Base-by-base conservation (phyloP, 345 rosid species). In the Camelina neglecta region DNA sequence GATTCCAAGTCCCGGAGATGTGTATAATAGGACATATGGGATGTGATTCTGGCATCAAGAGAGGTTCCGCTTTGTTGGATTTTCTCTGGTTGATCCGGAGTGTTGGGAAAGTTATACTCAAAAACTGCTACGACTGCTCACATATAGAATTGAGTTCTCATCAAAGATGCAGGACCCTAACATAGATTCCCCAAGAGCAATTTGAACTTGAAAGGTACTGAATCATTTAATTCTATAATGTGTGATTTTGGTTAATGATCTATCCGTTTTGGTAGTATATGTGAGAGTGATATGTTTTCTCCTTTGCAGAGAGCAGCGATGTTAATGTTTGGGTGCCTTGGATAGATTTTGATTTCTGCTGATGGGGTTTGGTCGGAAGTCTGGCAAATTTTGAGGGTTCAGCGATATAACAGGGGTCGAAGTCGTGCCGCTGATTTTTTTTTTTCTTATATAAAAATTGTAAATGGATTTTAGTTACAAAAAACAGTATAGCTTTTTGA, bases 21-120 rank as follows among this genome's bases (percentile, higher is more conserved):
- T 87, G 50, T 88, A 85, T 73, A 84, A 79, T 79, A 83, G 93
- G 82, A 87, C 96, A 64, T 95, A 84, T 82, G 91, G 93, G 74
- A 90, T 92, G 87, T 90, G 83, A 92, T 70, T 50, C 47, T 64
- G 67, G 44, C 73, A 62, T 48, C n/a, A 72, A 72, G 63, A 55
- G 60, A 33, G 12, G 38, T 50, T 54, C 62, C 18, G 20, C 74
- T 60, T 67, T 61, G 75, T 61, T 75, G 84, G 72, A 70, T 57
- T 64, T 62, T 45, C 24, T 63, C 33, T 54, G 72, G 60, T 58
- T 69, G 68, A 33, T 50, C 71, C 70, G 75, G 44, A 62, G 8
- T 70, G 38, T 9, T 71, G 48, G 62, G 71, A 71, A 55, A 49
- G 6, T 45, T 38, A 62, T 54, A 42, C 59, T 60, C 57, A 41